A percentile compares a stretch with the other conserved stretches of the same genome.
phyloP scores from a whole-genome alignment of 176 grass and related monocot genomes.

The Echinochloa phyllopogon region DNA sequence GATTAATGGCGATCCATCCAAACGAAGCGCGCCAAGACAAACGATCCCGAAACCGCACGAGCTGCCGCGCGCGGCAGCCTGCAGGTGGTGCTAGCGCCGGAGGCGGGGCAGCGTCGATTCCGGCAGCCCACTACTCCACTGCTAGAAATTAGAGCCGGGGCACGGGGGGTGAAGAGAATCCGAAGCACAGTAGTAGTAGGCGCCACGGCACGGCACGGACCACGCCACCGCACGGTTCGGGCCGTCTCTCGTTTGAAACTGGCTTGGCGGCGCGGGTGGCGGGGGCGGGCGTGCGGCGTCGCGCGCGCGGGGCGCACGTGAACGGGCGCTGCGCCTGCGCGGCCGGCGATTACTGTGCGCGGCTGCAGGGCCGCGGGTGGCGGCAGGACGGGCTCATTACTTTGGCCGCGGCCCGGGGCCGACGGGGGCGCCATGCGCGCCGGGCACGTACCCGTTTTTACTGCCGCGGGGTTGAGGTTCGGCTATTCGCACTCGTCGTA shows the following conservation, averaged over 20 bases:
- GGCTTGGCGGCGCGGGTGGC: not conserved
- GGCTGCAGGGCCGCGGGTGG: not conserved
- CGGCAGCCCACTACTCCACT: not conserved
- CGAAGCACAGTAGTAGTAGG: not conserved
- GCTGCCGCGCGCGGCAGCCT: slow-evolving; percentile 8
- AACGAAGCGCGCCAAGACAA: slow-evolving; percentile 14
- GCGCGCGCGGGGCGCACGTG: not conserved
- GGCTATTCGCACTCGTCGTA: no score
- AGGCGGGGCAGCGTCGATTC: slow-evolving; percentile 4
- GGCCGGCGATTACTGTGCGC: slow-evolving; percentile 3
- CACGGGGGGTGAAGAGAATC: slow-evolving; percentile 16
- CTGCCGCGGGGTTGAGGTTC: no score
- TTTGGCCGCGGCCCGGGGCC: not conserved
- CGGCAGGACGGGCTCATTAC: slow-evolving; percentile 15
- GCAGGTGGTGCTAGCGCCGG: not conserved
- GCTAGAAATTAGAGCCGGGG: not conserved
- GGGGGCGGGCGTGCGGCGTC: not conserved
- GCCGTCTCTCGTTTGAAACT: slow-evolving; percentile 4
- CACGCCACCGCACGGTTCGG: not conserved
- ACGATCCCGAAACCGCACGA: not conserved
- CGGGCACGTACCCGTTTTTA: not conserved
- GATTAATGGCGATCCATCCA: not conserved
- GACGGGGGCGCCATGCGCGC: not conserved
- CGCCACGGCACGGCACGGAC: not conserved
- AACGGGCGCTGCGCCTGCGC: slow-evolving; percentile 5